Evolutionary conservation across 1,284 basidiomycete species (phyloP).

Genomic region (Sanghuangporus baumii): DNA sequence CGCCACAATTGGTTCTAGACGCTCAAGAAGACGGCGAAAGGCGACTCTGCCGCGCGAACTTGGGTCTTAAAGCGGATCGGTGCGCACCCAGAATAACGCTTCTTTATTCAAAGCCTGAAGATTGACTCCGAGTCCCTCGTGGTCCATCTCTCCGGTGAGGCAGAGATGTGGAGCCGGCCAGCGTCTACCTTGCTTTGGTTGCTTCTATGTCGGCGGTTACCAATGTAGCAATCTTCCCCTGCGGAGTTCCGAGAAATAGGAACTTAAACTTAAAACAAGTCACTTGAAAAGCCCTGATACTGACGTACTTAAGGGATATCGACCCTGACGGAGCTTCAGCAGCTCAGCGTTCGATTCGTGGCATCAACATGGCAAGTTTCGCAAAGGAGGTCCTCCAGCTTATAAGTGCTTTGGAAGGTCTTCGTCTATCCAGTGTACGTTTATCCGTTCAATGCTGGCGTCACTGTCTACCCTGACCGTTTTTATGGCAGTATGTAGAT

Average conservation of each 20-base stretch:
- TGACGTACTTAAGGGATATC: not conserved
- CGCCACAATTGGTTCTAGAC: not conserved
- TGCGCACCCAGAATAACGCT: not conserved
- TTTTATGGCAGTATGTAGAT: not conserved
- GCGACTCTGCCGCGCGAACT: not conserved
- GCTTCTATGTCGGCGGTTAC: not conserved
- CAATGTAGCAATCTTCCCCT: not conserved
- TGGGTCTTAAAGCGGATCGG: not conserved
- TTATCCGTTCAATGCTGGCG: not conserved
- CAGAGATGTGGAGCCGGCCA: too few species aligned
- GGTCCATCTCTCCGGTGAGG: too few species aligned
- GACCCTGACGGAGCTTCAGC: not conserved
- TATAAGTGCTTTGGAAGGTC: not conserved
- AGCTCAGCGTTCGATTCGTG: not conserved
- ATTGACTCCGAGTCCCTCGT: not conserved
- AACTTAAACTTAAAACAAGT: too few species aligned
- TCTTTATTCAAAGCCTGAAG: not conserved
- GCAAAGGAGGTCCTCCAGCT: not conserved
- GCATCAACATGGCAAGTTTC: not conserved
- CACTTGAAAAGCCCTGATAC: too few species aligned
- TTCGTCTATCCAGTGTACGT: constrained; percentile 1
- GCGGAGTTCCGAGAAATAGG: not conserved
- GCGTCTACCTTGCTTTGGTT: not conserved
- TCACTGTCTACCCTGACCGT: not conserved
- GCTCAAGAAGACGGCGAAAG: not conserved